Evolutionary conservation across 192 early-diverging fungal genomes (phyloP).

Genomic region (Entophlyctis luteolus): DNA sequence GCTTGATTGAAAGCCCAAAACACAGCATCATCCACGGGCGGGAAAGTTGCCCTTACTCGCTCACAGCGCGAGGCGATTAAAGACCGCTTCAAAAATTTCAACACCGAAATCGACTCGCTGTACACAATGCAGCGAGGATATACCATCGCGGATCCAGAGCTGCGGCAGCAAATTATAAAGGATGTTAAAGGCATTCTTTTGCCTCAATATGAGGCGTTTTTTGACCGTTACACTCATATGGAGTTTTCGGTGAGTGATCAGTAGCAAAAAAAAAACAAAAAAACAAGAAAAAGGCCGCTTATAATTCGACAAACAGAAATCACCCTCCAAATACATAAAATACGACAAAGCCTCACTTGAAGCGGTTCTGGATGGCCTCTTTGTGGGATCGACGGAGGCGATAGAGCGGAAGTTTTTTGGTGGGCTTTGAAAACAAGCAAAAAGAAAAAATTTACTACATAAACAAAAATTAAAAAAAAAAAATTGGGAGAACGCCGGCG

Average conservation of each 20-base stretch:
- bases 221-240: slow-evolving; percentile 60
- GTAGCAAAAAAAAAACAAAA: no score
- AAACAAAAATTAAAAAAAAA: neutral
- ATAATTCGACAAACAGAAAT: slow-evolving; percentile 45
- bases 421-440: neutral
- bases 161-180: slow-evolving; percentile 64
- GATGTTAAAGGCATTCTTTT: slow-evolving; percentile 68
- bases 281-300: neutral
- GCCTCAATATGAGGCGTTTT: slow-evolving; percentile 75
- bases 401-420: slow-evolving; percentile 12
- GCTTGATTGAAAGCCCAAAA: neutral
- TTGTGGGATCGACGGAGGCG: slow-evolving; percentile 35
- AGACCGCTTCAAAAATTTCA: slow-evolving; percentile 86
- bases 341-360: slow-evolving; percentile 68
- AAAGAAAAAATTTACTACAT: neutral
- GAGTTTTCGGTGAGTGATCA: slow-evolving; percentile 58
- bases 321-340: slow-evolving; percentile 74
- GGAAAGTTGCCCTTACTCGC: slow-evolving; percentile 56
- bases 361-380: slow-evolving; percentile 64
- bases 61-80: slow-evolving; percentile 72
- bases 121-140: slow-evolving; percentile 66
- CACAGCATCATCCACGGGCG: no score
- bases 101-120: slow-evolving; percentile 75
- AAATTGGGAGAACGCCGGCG: neutral
- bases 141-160: slow-evolving; percentile 74